phyloP scores from a whole-genome alignment of 2,329 filamentous ascomycete genomes.

The Ophiostoma montium region DNA sequence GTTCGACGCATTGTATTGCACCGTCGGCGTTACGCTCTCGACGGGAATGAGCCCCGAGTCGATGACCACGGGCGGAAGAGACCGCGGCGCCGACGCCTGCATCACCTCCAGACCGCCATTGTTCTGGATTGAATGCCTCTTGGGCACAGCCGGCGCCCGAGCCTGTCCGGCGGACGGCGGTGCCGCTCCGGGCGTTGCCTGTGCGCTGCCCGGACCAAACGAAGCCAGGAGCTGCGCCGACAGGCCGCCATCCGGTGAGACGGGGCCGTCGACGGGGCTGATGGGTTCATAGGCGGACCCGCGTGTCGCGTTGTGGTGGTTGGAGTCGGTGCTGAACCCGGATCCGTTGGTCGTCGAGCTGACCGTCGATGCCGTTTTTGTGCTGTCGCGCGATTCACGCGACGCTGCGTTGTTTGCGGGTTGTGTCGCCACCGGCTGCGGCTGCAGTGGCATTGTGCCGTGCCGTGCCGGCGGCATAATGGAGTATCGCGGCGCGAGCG shows the following conservation, averaged over 20 bases:
- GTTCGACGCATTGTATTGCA: neutral
- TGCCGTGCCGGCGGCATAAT: neutral
- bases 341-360: slow-evolving; percentile 9
- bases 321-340: slow-evolving; percentile 9
- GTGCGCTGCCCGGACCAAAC: slow-evolving; percentile 2
- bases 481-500: neutral
- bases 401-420: slow-evolving; percentile 1
- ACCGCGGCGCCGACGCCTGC: neutral
- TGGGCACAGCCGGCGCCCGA: neutral
- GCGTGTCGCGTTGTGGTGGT: neutral
- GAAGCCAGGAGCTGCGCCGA: slow-evolving; percentile 1
- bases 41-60: slow-evolving; percentile 14
- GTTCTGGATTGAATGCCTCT: neutral
- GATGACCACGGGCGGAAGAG: neutral
- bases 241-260: neutral
- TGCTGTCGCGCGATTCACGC: slow-evolving; percentile 11
- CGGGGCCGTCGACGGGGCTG: slow-evolving; percentile 2
- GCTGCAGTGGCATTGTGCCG: neutral
- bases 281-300: slow-evolving; percentile 3
- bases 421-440: slow-evolving; percentile 1
- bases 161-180: neutral
- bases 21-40: neutral
- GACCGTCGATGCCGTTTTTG: slow-evolving; percentile 9
- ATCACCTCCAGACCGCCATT: neutral
- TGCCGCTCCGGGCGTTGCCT: neutral